Evolutionary conservation across 192 early-diverging fungal species (phyloP).

Genomic region (Neocallimastix lanati): DNA sequence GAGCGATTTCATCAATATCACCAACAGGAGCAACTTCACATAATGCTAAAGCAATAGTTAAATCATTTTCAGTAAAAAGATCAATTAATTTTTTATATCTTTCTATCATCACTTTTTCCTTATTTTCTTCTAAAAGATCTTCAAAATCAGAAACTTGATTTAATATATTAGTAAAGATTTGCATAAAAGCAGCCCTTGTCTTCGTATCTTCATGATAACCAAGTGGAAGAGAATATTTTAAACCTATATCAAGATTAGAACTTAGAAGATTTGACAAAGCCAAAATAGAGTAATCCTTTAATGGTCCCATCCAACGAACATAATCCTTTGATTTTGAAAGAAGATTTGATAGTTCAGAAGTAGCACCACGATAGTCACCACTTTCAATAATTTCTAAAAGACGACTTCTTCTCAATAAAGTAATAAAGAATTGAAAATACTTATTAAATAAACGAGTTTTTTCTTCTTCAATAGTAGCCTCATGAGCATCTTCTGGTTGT

Average conservation of each 20-base stretch:
- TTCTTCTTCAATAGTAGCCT: slow-evolving; percentile 33
- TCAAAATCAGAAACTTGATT: slow-evolving; percentile 53
- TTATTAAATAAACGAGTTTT: slow-evolving; percentile 47
- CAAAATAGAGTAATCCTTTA: slow-evolving; percentile 74
- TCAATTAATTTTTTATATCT: slow-evolving; percentile 68
- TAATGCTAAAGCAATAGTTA: slow-evolving; percentile 61
- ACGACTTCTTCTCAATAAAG: slow-evolving; percentile 34
- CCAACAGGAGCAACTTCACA: slow-evolving; percentile 67
- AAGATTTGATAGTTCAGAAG: slow-evolving; percentile 12
- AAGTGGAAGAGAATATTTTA: slow-evolving; percentile 74
- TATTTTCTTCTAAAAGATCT: slow-evolving; percentile 48
- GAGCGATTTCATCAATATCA: slow-evolving; percentile 78
- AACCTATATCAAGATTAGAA: slow-evolving; percentile 79
- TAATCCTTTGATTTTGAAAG: slow-evolving; percentile 37
- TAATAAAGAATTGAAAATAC: slow-evolving; percentile 64
- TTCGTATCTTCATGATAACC: slow-evolving; percentile 81
- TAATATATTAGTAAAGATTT: slow-evolving; percentile 80
- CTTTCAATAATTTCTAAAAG: slow-evolving; percentile 4
- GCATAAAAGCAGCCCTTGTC: slow-evolving; percentile 75
- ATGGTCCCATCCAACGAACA: slow-evolving; percentile 35
- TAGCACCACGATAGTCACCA: background rate
- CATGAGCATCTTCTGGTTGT: slow-evolving; percentile 38
- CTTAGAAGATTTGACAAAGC: slow-evolving; percentile 77
- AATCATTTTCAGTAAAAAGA: slow-evolving; percentile 43
- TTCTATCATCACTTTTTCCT: slow-evolving; percentile 28